Percentiles rank a stretch among this genome's conserved stretches.
Conservation (phyloP, 441 rosid species). For the Aleurites moluccanus region DNA sequence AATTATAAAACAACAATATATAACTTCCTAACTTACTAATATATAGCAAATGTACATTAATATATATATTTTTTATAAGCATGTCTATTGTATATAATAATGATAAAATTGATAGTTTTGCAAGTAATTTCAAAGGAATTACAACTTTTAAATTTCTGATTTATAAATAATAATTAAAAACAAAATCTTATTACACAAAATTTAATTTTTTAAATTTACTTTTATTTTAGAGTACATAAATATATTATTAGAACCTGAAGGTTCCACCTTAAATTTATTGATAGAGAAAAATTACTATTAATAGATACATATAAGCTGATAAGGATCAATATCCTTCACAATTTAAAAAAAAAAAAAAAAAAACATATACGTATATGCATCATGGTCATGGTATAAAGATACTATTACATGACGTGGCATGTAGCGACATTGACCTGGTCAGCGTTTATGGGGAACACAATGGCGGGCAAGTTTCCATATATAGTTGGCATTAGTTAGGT, state of each 20-base stretch:
- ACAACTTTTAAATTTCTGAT: no score
- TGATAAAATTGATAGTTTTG: no score
- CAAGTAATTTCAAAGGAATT: no score
- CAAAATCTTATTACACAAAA: no score
- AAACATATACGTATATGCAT: not conserved
- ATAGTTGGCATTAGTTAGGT: conserved; percentile 25
- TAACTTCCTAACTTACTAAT: not conserved
- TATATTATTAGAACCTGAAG: no score
- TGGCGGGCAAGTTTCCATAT: conserved; percentile 20
- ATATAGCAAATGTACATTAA: not conserved
- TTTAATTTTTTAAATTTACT: no score
- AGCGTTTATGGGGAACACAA: not conserved
- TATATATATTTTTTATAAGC: not conserved
- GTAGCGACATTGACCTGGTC: not conserved
- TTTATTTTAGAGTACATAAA: no score
- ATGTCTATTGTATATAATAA: no score
- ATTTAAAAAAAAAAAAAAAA: no score
- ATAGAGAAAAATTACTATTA: no score
- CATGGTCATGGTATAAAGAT: not conserved
- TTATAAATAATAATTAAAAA: no score
- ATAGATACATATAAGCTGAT: not conserved
- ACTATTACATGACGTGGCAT: conserved; percentile 9
- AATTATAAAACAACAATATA: not conserved
- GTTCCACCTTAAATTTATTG: no score
- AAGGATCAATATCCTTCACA: not conserved